phyloP scores from a whole-genome alignment of 192 early-diverging fungal genomes.

The Coemansia sp. region DNA sequence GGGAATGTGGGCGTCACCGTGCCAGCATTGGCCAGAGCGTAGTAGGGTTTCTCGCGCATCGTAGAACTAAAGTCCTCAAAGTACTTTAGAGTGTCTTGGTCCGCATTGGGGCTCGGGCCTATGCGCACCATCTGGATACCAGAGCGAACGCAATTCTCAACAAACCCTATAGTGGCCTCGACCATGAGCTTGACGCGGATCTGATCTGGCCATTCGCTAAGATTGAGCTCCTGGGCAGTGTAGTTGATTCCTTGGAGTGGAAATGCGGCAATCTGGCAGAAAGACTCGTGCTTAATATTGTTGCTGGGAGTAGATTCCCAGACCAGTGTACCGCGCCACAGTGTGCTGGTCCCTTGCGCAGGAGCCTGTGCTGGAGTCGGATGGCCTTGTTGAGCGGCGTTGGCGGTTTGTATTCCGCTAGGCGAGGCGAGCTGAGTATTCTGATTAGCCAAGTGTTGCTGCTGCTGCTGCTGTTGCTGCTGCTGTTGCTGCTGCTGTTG shows the following conservation, averaged over 20 bases:
- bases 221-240: conserved; percentile 17
- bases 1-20: conserved; percentile 3
- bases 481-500: conserved; percentile 19
- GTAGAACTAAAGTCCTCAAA: conserved; percentile 45
- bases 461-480: conserved; percentile 18
- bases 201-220: conserved; percentile 45
- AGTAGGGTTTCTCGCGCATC: conserved; percentile 31
- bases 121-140: conserved; percentile 39
- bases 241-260: conserved; percentile 21
- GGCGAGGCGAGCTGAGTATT: conserved; percentile 17
- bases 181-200: conserved; percentile 20
- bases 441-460: conserved; percentile 16
- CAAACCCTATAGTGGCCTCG: conserved; percentile 17
- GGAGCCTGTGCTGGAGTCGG: conserved; percentile 8
- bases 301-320: conserved; percentile 41
- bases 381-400: not conserved
- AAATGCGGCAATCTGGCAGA: conserved; percentile 26
- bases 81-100: conserved; percentile 24
- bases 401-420: not conserved
- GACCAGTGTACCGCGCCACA: conserved; percentile 34
- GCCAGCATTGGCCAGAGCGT: conserved; percentile 17
- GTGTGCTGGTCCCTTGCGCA: conserved; percentile 1
- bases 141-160: conserved; percentile 24
- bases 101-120: conserved; percentile 5
- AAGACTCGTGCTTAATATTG: conserved; percentile 20